Evolutionary conservation across 1,139 yeast species (phyloP).

Genomic region (Geotrichum macrosporum): DNA sequence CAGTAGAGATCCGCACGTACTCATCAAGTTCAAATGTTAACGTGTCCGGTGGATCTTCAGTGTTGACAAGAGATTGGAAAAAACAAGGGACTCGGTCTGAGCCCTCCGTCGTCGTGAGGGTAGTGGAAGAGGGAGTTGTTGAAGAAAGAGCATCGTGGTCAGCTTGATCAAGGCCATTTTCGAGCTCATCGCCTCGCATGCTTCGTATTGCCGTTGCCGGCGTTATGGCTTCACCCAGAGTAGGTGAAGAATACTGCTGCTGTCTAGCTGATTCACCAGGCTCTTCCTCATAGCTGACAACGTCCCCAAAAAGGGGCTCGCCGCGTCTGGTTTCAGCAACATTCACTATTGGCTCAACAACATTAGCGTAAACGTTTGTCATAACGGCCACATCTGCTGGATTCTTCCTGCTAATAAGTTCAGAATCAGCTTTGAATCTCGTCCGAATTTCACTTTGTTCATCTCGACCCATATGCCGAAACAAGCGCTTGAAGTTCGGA

Average conservation of each 20-base stretch:
- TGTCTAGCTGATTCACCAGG: no score
- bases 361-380: no score
- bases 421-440: constrained; percentile 14
- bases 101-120: neutral
- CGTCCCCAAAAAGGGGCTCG: no score
- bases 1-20: constrained; percentile 18
- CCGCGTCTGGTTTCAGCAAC: no score
- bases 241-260: neutral
- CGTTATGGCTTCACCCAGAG: neutral
- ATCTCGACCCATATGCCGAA: constrained; percentile 20
- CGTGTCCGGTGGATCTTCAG: constrained; percentile 18
- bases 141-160: no score
- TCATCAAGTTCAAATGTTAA: constrained; percentile 19
- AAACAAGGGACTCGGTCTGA: constrained; percentile 18
- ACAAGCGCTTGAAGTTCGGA: constrained; percentile 22
- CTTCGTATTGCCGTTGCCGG: constrained; percentile 9
- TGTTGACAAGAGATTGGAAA: constrained; percentile 21
- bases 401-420: neutral
- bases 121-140: no score
- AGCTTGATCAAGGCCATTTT: no score
- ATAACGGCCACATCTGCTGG: no score
- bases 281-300: no score
- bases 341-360: no score
- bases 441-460: constrained; percentile 17
- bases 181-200: constrained; percentile 10